These are phyloP conservation scores for Talaromyces ruber DNA, from an alignment of 495 filamentous ascomycete species.

Conservation along the genomic window DNA sequence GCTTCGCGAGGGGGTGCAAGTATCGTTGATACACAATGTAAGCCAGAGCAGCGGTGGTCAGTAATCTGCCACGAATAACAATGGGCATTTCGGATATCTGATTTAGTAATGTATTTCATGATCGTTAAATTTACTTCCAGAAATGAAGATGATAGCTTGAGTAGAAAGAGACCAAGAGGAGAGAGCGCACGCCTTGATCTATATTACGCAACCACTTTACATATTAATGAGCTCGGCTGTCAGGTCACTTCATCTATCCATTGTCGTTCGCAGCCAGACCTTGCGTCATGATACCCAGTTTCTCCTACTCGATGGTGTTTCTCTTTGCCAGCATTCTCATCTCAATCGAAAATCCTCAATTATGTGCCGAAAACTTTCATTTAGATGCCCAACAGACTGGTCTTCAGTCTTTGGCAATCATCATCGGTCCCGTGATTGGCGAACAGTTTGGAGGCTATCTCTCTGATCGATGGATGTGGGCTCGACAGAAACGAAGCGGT, in stretches of 20 bases:
- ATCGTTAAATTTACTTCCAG: no score
- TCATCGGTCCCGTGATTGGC: conserved; percentile 25
- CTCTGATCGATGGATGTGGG: conserved; percentile 20
- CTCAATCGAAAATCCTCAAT: conserved; percentile 25
- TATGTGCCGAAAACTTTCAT: conserved; percentile 21
- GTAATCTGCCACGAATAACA: no score
- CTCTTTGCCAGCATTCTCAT: conserved; percentile 22
- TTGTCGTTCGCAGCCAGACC: conserved; percentile 13
- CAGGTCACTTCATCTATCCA: conserved; percentile 16
- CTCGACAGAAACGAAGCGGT: conserved; percentile 9
- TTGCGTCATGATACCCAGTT: conserved; percentile 17
- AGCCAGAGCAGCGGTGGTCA: no score
- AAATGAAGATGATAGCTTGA: no score
- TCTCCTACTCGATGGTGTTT: conserved; percentile 21
- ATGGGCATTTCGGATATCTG: no score
- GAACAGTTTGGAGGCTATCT: conserved; percentile 25
- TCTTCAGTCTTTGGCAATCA: conserved; percentile 26
- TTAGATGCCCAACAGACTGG: conserved; percentile 26
- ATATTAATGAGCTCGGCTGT: no score
- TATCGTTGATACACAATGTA: no score
- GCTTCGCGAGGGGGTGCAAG: no score
- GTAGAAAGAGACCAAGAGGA: no score
- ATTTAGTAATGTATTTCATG: no score
- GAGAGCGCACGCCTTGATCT: no score
- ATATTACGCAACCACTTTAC: no score